A percentile compares a stretch with the other conserved stretches of the same genome.
Evolutionary conservation across 148 eudicot species (phyloP).

Genomic region (Cornus controversa): DNA sequence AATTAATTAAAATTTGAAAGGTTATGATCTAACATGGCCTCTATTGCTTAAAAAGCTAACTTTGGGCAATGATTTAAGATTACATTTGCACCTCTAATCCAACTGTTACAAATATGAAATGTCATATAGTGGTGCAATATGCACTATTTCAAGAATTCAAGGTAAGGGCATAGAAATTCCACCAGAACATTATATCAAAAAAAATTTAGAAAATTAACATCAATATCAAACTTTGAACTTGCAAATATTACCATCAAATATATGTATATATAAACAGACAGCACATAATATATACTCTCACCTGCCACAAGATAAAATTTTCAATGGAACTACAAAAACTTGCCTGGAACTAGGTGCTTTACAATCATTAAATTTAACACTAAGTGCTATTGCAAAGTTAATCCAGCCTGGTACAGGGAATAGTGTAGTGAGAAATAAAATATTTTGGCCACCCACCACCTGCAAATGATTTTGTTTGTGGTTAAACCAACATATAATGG

Average conservation of each 20-base stretch:
- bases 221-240: too few species aligned
- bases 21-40: background rate
- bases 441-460: background rate
- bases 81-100: background rate
- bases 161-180: too few species aligned
- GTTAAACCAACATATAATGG: conserved; percentile 21
- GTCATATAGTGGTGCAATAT: too few species aligned
- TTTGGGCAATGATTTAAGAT: background rate
- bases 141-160: too few species aligned
- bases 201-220: too few species aligned
- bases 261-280: too few species aligned
- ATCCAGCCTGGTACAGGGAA: background rate
- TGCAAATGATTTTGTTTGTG: conserved; percentile 34
- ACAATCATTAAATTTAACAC: background rate
- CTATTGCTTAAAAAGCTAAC: background rate
- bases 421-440: background rate
- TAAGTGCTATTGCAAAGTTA: background rate
- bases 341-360: background rate
- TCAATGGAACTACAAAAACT: background rate
- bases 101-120: background rate
- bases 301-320: background rate
- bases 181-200: too few species aligned
- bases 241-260: too few species aligned
- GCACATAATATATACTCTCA: too few species aligned
- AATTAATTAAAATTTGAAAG: too few species aligned